Conservation (phyloP, 2,329 filamentous ascomycete species). For the Talaromyces sp. region DNA sequence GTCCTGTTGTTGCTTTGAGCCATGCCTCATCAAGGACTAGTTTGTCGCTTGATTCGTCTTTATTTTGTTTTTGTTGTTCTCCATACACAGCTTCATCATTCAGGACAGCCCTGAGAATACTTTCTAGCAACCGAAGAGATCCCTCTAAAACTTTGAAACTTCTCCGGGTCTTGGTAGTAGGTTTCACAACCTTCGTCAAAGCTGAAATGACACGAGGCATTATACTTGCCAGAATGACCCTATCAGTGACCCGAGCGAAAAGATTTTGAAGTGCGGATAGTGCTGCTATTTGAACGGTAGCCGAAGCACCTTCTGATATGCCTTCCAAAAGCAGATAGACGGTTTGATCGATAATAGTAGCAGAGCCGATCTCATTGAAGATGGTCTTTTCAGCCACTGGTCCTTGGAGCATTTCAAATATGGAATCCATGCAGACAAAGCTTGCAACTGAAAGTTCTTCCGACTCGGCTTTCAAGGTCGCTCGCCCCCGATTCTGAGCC, state of each 20-base stretch:
- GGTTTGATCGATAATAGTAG: constrained; percentile 77
- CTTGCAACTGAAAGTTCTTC: constrained; percentile 74
- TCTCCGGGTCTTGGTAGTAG: constrained; percentile 60
- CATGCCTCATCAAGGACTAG: constrained; percentile 55
- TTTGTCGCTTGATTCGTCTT: constrained; percentile 34
- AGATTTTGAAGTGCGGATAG: constrained; percentile 62
- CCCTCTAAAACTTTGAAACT: constrained; percentile 62
- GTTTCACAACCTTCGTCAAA: constrained; percentile 70
- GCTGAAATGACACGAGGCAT: constrained; percentile 83
- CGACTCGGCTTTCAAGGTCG: constrained; percentile 37
- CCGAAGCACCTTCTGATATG: constrained; percentile 61
- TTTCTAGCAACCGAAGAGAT: constrained; percentile 58
- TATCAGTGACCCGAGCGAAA: constrained; percentile 63
- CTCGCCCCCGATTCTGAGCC: constrained; percentile 43
- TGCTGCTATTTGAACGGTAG: constrained; percentile 69
- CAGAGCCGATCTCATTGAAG: constrained; percentile 55
- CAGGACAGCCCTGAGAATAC: constrained; percentile 45
- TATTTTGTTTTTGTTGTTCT: constrained; percentile 22
- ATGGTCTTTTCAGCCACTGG: constrained; percentile 41
- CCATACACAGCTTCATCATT: constrained; percentile 40
- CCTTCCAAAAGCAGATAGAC: constrained; percentile 77
- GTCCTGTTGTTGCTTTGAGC: constrained; percentile 73
- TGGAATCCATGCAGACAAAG: constrained; percentile 64
- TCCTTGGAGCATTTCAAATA: constrained; percentile 60
- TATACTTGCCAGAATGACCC: constrained; percentile 75